Evolutionary conservation across 2,329 filamentous ascomycete species (phyloP), one percentile per base, ranked within the genome.

Genomic region (Cordyceps javanica): DNA sequence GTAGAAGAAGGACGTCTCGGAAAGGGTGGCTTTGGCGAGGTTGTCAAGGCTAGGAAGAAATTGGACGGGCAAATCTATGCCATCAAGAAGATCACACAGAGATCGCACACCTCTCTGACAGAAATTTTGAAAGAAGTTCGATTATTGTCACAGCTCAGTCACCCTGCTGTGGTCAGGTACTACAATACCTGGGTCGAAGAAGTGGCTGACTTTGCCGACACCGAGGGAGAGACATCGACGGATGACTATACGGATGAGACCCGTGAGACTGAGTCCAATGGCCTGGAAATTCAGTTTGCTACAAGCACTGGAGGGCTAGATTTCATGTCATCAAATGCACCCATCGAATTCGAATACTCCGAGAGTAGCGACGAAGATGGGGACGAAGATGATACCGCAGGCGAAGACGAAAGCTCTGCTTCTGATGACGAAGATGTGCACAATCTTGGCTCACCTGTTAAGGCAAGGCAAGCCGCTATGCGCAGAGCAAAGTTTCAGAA

Each of bases 151-250:
- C 85, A 91, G 60, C 81, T 99, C 58, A 97, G 95, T 66, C 93
- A 97, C 70, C 92, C 92, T 3, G 80, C 83, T 23, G 83, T 87
- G 14, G 91, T 97, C 59, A 86, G 94, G 46, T 99, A 99, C 70
- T 97, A 92, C 72, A 92, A 91, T 56, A 92, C 94, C 2, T 99
- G 94, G 94, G 83, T 94, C 1, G 93, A 97, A 69, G 87, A 92
- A 64, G 70, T 83, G 16, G 71, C 74, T 6, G 80, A 85, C 58
- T 67, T 73, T 36, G 70, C 74, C 2, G 79, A 81, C 10, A 80
- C 79, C 0, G 85, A 87, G 41, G 81, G 77, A 26, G 82, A 86
- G 26, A 77, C 78, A 1, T 80, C 76, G 3, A 80, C 77, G 1
- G 82, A 82, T 13, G 69, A 70, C n/a, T 75, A 73, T 3, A 73